Conservation (phyloP, 2,329 filamentous ascomycete genomes). For the Lasiodiplodia gonubiensis region DNA sequence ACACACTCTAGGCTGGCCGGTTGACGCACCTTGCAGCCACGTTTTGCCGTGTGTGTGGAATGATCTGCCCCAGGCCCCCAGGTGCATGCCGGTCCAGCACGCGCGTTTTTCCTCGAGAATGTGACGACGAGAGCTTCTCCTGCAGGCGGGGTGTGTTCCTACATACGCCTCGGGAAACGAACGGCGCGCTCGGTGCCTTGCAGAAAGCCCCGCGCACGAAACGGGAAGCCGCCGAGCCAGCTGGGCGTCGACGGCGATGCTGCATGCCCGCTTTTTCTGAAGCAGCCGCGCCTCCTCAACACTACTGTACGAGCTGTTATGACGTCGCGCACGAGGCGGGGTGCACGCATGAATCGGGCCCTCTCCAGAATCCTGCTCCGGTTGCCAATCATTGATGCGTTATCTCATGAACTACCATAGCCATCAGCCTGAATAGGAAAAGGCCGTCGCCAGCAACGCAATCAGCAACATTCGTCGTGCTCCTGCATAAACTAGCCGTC, state of each 20-base stretch:
- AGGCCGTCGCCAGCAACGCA: not conserved
- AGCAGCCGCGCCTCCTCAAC: constrained; percentile 3
- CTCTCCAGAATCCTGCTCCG: constrained; percentile 1
- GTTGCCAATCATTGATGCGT: constrained; percentile 9
- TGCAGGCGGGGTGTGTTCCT: constrained; percentile 2
- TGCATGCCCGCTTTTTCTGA: constrained; percentile 18
- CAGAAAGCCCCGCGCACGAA: constrained; percentile 10
- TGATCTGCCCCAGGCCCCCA: constrained; percentile 15
- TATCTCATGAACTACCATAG: not conserved
- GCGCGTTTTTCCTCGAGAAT: not conserved
- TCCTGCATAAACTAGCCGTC: not conserved
- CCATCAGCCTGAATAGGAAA: not conserved
- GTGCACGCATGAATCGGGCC: constrained; percentile 10
- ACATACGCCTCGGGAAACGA: constrained; percentile 6
- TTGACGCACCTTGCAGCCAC: constrained; percentile 27
- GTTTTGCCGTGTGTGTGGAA: constrained; percentile 4
- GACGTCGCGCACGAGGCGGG: constrained; percentile 13
- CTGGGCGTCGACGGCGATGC: not conserved
- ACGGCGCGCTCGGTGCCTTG: constrained; percentile 17
- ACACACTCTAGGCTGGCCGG: constrained; percentile 3
- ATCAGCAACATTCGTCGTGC: constrained; percentile 5
- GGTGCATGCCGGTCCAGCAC: not conserved
- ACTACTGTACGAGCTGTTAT: not conserved
- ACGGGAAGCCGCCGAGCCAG: not conserved
- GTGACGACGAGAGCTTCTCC: not conserved